Base-by-base conservation (phyloP, 305 asterid species). In the Fraxinus xanthoxyloides region DNA sequence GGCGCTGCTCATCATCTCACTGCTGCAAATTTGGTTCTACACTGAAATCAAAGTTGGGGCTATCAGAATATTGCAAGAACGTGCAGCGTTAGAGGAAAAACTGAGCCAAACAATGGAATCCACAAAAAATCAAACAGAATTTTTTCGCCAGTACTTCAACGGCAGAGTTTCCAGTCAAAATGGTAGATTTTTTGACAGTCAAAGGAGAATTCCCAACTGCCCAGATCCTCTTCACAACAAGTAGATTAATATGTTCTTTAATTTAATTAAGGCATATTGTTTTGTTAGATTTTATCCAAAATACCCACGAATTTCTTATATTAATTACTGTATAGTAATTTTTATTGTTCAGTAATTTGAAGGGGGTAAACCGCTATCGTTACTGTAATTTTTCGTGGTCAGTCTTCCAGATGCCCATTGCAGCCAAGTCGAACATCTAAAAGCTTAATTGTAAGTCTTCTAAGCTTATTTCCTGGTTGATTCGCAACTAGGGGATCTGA, bases 161-260 rank as follows among this genome's bases (percentile, higher is more conserved):
- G 81, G 76, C 80, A 89, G 87, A 79, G 43, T 83, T 23, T 81
- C 86, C 21, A 80, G 88, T 31, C 72, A 77, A 26, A 87, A 89
- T 56, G 91, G 78, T 15, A 85, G 86, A 10, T 89, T 89, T 51
- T 85, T 73, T 35, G 97, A 91, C 74, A 85, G 54, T 89, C 92
- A 93, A 79, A 86, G 98, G 88, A 87, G 85, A 72, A 92, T 93
- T 59, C 93, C 98, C n/a, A 95, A 97, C 87, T 92, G 98, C 88
- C 98, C 98, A 90, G 98, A 95, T 92, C 95, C 97, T 86, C 98
- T 95, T 35, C 98, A 95, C 82, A 95, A 95, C 89, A 84, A 91
- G 85, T 85, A 77, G 73, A 65, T 23, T 61, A 61, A 61, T 61
- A 6, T 23, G 32, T 61, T 61, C 32, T 23, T 61, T 61, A 59